Evolutionary conservation across 805 yeast species (phyloP).

Genomic region (Candida patagonica): DNA sequence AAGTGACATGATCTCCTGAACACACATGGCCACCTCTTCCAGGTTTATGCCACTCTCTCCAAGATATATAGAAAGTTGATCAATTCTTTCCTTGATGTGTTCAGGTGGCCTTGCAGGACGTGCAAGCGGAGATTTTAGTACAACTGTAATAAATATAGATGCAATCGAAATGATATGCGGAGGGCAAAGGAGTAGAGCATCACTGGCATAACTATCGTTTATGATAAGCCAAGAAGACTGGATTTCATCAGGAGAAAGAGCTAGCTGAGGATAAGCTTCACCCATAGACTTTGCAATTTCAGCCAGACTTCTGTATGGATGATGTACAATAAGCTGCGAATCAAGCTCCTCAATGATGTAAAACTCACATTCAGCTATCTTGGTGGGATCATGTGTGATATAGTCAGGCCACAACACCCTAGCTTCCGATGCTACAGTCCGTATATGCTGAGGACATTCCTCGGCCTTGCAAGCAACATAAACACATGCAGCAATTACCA

Average conservation of each 20-base stretch:
- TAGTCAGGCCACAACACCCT: constrained; percentile 90
- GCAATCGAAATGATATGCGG: constrained; percentile 85
- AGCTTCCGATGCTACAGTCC: constrained; percentile 76
- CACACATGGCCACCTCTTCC: constrained; percentile 67
- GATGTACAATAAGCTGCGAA: constrained; percentile 32
- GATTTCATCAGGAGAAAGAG: constrained; percentile 41
- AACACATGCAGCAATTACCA: constrained; percentile 73
- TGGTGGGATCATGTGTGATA: constrained; percentile 83
- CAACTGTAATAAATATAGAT: constrained; percentile 69
- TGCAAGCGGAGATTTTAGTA: constrained; percentile 34
- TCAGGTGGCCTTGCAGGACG: constrained; percentile 27
- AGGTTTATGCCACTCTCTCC: constrained; percentile 71
- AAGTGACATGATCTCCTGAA: constrained; percentile 73
- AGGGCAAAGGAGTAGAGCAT: constrained; percentile 69
- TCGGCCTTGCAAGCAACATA: constrained; percentile 91
- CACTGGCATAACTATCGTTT: constrained; percentile 85
- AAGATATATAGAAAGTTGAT: constrained; percentile 52
- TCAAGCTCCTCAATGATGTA: constrained; percentile 79
- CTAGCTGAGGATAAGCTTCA: constrained; percentile 35
- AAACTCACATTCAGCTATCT: constrained; percentile 91
- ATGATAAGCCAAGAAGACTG: constrained; percentile 86
- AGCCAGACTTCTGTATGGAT: constrained; percentile 32
- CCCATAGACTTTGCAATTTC: constrained; percentile 42
- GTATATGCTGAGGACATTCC: constrained; percentile 89
- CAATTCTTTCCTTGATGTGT: constrained; percentile 36